Base-by-base conservation (phyloP, 768 basidiomycete genomes). In the Lactarius quietus region DNA sequence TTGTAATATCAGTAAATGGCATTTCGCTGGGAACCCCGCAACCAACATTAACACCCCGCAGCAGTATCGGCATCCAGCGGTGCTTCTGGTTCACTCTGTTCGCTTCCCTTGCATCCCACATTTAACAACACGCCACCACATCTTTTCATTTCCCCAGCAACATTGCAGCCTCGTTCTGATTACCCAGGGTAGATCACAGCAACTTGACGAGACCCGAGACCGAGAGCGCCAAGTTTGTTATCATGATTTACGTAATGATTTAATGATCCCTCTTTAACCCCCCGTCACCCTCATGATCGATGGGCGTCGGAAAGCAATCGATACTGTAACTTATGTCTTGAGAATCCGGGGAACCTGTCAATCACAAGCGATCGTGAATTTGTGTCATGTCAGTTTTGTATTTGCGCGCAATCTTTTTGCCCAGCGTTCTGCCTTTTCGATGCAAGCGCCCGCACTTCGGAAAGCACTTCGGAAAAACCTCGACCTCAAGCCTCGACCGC, bases 1-100 rank as follows among this genome's bases (percentile, higher is more conserved):
- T 38, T 61, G 54, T 65, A 65, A 61, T 65, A 7, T n/a, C n/a
- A n/a, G 48, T 61, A 31, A 56, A 17, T 56, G 43, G 12, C 35
- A 55, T 35, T 6, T 7, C 35, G 35, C 59, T 6, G 57, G 54
- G 59, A 65, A 56, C 23, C 43, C n/a, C 26, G 23, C 26, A 26
- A 51, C 14, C 26, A 26, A 51, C 14, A 26, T 26, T 26, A 51
- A 14, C 48, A 51, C 48, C 23, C 45, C 23, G 45, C n/a, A 10
- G 48, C 48, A 23, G 10, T 23, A 9, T 45, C n/a, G 45, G 10
- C 45, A 9, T 45, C n/a, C n/a, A 10, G n/a, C 23, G 15, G 14
- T 28, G 48, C 48, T 51, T 51, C 48, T 51, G 5, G 14, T 51
- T 41, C 39, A 1, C 39, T 41, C 12, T n/a, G 39, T 41, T 51